Evolutionary conservation across 2,329 filamentous ascomycete species (phyloP).

Genomic region (Alternaria hordeiaustralica): DNA sequence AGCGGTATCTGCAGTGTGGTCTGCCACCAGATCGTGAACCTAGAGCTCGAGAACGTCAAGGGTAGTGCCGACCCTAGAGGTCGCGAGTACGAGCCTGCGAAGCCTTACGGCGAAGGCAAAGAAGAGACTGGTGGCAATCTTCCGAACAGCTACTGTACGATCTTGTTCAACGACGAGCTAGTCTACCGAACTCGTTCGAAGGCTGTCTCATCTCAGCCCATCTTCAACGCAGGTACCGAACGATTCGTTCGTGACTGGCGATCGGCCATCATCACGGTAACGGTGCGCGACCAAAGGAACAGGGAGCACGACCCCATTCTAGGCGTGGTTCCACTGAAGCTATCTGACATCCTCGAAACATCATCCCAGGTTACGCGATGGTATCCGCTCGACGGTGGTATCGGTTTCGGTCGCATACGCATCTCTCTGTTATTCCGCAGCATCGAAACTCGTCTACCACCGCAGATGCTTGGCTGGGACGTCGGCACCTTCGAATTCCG

Average conservation of each 20-base stretch:
- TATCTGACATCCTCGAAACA: conserved; percentile 86
- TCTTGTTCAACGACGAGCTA: conserved; percentile 85
- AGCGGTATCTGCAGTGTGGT: conserved; percentile 86
- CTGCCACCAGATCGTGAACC: conserved; percentile 92
- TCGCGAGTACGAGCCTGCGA: conserved; percentile 87
- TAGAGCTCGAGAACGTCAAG: conserved; percentile 90
- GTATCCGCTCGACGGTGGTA: conserved; percentile 95
- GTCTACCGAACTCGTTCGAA: conserved; percentile 95
- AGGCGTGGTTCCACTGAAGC: conserved; percentile 85
- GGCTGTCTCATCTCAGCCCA: conserved; percentile 90
- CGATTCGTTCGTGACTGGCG: conserved; percentile 93
- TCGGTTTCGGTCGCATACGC: conserved; percentile 85
- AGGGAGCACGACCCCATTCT: conserved; percentile 94
- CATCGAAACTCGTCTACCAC: conserved; percentile 84
- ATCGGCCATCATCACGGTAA: conserved; percentile 82
- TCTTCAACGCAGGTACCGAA: conserved; percentile 96
- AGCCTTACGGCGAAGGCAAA: conserved; percentile 81
- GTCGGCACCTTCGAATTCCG: conserved; percentile 92
- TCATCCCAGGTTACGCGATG: conserved; percentile 86
- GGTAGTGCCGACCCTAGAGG: conserved; percentile 82
- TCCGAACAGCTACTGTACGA: conserved; percentile 93
- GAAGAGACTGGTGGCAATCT: conserved; percentile 81
- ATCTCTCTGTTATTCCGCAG: conserved; percentile 91
- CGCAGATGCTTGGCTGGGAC: conserved; percentile 87
- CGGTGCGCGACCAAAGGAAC: conserved; percentile 86